These are phyloP conservation scores for Picea abies DNA, from an alignment of 83 land plant species.

Conservation along the genomic window DNA sequence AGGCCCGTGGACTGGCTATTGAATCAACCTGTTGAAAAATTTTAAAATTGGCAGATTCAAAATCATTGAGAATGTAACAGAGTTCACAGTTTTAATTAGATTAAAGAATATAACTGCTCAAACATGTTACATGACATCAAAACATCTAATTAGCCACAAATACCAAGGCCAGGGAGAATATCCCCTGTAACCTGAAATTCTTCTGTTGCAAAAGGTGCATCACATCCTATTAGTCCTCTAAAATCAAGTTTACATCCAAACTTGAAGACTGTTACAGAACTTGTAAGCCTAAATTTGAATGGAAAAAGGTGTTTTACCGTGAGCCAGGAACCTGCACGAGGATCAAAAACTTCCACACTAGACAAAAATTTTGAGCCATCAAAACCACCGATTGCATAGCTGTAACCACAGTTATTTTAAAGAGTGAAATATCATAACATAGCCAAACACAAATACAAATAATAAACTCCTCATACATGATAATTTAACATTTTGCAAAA, in stretches of 20 bases:
- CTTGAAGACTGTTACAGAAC: not conserved
- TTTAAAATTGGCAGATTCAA: not conserved
- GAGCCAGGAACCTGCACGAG: too few species aligned
- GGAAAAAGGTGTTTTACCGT: conserved; percentile 2
- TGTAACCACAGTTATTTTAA: conserved; percentile 17
- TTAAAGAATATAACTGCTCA: not conserved
- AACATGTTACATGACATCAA: not conserved
- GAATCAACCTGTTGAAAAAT: not conserved
- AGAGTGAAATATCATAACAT: not conserved
- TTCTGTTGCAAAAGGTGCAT: not conserved
- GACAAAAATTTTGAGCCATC: too few species aligned
- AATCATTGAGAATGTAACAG: not conserved
- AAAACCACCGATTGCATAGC: not conserved
- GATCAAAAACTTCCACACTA: too few species aligned
- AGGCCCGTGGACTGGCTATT: too few species aligned
- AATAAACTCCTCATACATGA: not conserved
- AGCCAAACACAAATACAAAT: not conserved
- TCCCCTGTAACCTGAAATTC: not conserved
- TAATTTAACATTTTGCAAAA: not conserved
- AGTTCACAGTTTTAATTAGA: not conserved
- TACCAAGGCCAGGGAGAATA: not conserved
- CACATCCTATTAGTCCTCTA: too few species aligned
- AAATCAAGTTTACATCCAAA: not conserved
- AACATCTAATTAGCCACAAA: not conserved
- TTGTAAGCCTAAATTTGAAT: not conserved